Base-by-base conservation (phyloP, 345 rosid species). In the Gossypium herbaceum region DNA sequence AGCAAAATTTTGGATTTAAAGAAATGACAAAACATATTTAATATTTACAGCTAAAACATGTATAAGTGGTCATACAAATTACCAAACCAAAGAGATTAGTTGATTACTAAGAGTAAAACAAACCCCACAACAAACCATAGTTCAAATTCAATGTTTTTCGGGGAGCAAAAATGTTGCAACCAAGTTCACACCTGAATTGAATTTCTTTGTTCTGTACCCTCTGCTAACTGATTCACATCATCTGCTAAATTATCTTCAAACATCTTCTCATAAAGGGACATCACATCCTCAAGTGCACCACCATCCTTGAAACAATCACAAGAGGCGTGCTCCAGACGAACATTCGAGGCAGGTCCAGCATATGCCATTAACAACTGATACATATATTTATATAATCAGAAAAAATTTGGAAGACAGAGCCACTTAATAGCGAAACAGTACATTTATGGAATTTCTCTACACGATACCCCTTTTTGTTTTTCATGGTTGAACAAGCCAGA, bases 311-410 rank as follows among this genome's bases (percentile, higher is more conserved):
- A 86, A 79, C 81, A 56, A 81, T 91, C 86, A 34, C 79, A 52
- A 19, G 89, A 80, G 75, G 74, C 83, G 65, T 25, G 84, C 82
- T 94, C 98, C 68, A 94, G 88, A 11, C 98, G 88, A 64, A 92
- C 82, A 79, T 89, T 90, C 78, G 97, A 92, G 64, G 97, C 84
- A 67, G 98, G 92, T 79, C 98, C 98, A 79, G 97, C 94, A 85
- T 90, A 82, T 48, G 94, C 87, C 74, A 88, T 54, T 9, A 94
- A 80, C 75, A 90, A 79, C 98, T 94, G 81, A 73, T 22, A 67
- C 75, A 16, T 69, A 29, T 72, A 55, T 45, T 20, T 34, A 16
- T 54, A 24, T 41, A 7, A 73, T 73, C 27, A 61, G 47, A 12
- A 57, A 13, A 41, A 12, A 0, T 39, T 51, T 22, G 41, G 16